Evolutionary conservation across 2,329 filamentous ascomycete species (phyloP).

Genomic region (Botryotinia calthae): DNA sequence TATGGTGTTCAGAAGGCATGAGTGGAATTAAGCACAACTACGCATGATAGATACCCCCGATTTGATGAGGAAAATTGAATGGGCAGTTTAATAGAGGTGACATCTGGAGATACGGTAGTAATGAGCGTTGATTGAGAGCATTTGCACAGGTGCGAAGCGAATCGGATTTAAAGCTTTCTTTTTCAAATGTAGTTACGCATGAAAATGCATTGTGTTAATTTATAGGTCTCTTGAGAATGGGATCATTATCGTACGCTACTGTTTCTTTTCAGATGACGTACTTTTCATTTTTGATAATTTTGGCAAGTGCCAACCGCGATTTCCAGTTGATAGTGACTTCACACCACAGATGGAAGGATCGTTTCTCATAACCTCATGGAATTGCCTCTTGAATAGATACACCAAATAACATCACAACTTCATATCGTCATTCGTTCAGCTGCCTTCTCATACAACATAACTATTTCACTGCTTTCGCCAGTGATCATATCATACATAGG

Average conservation of each 20-base stretch:
- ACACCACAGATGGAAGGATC: background rate
- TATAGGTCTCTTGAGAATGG: background rate
- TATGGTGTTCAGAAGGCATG: constrained; percentile 29
- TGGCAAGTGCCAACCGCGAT: constrained; percentile 15
- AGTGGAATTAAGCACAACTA: background rate
- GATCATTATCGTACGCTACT: background rate
- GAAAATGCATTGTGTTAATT: constrained; percentile 1
- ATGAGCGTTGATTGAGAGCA: background rate
- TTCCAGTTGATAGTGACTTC: background rate
- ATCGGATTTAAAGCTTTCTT: background rate
- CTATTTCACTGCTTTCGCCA: constrained; percentile 1
- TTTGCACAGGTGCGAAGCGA: constrained; percentile 2
- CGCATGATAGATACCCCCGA: background rate
- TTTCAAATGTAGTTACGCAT: background rate
- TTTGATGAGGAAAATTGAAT: background rate
- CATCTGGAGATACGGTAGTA: background rate
- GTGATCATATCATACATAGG: constrained; percentile 1
- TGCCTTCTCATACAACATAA: background rate
- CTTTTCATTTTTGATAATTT: background rate
- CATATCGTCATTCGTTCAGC: constrained; percentile 9
- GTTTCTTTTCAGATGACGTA: background rate
- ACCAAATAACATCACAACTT: background rate
- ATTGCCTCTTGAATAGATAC: background rate
- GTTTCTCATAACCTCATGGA: background rate
- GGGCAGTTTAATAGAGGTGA: background rate